Percentiles rank a stretch among this genome's conserved stretches.
Conservation (phyloP, 1,139 yeast species). For the Candida glucosophila region DNA sequence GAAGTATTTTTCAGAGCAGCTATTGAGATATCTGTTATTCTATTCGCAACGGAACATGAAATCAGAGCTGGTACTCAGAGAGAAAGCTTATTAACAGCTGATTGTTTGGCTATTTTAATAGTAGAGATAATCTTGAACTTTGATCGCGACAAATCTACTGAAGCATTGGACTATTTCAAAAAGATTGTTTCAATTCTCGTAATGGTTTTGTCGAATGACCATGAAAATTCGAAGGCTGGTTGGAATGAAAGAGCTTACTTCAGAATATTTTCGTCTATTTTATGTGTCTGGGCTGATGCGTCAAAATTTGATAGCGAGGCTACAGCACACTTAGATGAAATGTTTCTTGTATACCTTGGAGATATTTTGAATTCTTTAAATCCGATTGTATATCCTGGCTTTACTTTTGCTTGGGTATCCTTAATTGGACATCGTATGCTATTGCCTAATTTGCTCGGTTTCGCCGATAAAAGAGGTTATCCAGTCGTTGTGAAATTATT, state of each 20-base stretch:
- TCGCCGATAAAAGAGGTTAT: conserved; percentile 54
- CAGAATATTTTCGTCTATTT: conserved; percentile 73
- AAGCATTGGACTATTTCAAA: conserved; percentile 45
- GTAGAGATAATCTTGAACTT: conserved; percentile 52
- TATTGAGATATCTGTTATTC: conserved; percentile 63
- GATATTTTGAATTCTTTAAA: conserved; percentile 68
- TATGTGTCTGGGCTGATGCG: conserved; percentile 58
- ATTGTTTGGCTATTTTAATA: conserved; percentile 71
- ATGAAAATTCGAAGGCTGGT: conserved; percentile 47
- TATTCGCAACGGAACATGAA: conserved; percentile 63
- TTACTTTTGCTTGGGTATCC: conserved; percentile 93
- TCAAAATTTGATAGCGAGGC: conserved; percentile 20
- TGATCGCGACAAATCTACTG: conserved; percentile 23
- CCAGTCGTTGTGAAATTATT: conserved; percentile 51
- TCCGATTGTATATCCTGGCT: conserved; percentile 88
- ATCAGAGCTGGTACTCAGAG: conserved; percentile 45
- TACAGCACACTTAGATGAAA: conserved; percentile 25
- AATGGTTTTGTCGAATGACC: conserved; percentile 70
- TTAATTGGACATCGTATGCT: conserved; percentile 85
- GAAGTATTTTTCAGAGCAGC: conserved; percentile 68
- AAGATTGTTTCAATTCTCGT: conserved; percentile 59
- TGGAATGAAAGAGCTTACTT: conserved; percentile 92
- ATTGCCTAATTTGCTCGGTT: conserved; percentile 65
- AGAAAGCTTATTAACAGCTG: conserved; percentile 71
- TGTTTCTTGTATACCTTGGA: conserved; percentile 55